Evolutionary conservation across 148 eudicot species (phyloP), one percentile per base, ranked within the genome.

Genomic region (Vaccinium macrocarpon): DNA sequence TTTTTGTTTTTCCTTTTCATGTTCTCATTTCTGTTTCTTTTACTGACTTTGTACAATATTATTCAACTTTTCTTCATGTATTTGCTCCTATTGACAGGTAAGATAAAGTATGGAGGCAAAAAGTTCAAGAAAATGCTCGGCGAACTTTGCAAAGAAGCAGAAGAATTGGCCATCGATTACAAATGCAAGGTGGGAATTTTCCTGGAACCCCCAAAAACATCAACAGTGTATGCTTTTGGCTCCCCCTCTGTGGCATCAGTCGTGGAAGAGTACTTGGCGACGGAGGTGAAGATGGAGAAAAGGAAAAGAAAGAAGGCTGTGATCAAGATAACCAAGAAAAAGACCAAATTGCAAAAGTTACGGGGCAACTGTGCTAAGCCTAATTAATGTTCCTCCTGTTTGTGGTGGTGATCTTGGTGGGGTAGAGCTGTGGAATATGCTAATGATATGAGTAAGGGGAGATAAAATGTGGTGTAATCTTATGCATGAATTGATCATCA

Each of bases 141-240:
- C 19, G 50, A 74, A 4, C 19, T 74, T 23, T 74, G n/a, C 78
- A 42, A 15, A 74, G 78, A 74, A 74, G 50, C 78, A 74, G 48
- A 15, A 1, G 51, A 74, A 38, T 11, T 74, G 51, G 8, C 13
- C 25, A 18, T 8, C 4, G 51, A 74, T 48, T 16, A 16, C 78
- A 19, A 74, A 2, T 74, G 25, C 78, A 74, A 74, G 78, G n/a
- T 42, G 11, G 51, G 50, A 46, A 74, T 42, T 42, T 42, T 74
- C 78, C 5, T 38, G 23, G 12, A 3, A 35, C 38, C 23, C 50
- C n/a, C 77, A 42, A 38, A 19, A 5, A 12, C 42, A 8, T 74
- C 27, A 1, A 18, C 52, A 8, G 8, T 74, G 4, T 42, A 42
- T 42, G 78, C 78, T 74, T 74, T 74, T 11, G 78, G 52, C 25